Conservation (phyloP, 2,329 filamentous ascomycete species). For the Chrysoporthe cubensis region DNA sequence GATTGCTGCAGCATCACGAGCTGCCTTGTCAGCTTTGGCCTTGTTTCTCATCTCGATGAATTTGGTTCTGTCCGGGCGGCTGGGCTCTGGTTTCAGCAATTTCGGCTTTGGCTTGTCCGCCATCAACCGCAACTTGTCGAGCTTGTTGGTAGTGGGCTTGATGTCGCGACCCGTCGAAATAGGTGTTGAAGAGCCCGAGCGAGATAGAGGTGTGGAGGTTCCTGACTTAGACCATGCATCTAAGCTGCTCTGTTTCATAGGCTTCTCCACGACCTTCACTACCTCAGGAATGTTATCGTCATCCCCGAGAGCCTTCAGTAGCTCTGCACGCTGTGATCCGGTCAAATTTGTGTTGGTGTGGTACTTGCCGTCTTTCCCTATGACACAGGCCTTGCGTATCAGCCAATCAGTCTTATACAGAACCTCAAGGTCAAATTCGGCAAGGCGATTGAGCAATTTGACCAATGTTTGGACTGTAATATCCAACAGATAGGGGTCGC, state of each 20-base stretch:
- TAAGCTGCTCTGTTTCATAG: slow-evolving; percentile 63
- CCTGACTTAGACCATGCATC: slow-evolving; percentile 65
- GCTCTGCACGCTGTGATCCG: slow-evolving; percentile 81
- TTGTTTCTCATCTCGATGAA: slow-evolving; percentile 74
- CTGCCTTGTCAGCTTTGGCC: slow-evolving; percentile 75
- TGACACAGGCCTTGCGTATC: slow-evolving; percentile 70
- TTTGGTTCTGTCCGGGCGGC: slow-evolving; percentile 38
- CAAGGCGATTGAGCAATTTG: slow-evolving; percentile 82
- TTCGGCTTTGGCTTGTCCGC: slow-evolving; percentile 44
- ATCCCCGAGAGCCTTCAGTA: slow-evolving; percentile 66
- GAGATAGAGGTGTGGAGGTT: slow-evolving; percentile 31
- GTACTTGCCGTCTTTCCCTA: slow-evolving; percentile 58
- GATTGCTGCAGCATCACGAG: slow-evolving; percentile 72
- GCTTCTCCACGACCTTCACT: slow-evolving; percentile 51
- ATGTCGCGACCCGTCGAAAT: slow-evolving; percentile 20
- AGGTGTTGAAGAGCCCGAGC: slow-evolving; percentile 34
- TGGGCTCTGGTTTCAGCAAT: slow-evolving; percentile 35
- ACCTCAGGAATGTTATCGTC: slow-evolving; percentile 55
- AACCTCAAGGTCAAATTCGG: slow-evolving; percentile 75
- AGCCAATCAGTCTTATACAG: slow-evolving; percentile 61
- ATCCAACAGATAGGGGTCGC: slow-evolving; percentile 82
- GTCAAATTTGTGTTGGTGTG: slow-evolving; percentile 78
- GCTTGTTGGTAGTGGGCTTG: slow-evolving; percentile 26
- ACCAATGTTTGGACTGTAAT: slow-evolving; percentile 81
- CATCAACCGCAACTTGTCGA: slow-evolving; percentile 29